Evolutionary conservation across 768 basidiomycete species (phyloP).

Genomic region (Goffeauzyma gilvescens): DNA sequence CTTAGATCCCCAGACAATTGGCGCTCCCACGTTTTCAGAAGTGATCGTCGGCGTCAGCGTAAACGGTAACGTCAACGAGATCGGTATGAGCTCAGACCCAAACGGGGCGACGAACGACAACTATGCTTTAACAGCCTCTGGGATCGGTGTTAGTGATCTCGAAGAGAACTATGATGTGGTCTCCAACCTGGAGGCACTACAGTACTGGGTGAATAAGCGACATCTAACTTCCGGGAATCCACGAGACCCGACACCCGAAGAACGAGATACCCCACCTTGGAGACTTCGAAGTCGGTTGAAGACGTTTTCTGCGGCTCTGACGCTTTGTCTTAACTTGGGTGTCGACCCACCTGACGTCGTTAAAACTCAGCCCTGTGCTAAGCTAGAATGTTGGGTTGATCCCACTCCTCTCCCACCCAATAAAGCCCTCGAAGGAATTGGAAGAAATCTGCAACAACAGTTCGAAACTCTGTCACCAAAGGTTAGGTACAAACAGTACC

Average conservation of each 20-base stretch:
- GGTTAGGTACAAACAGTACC: slow-evolving; percentile 74
- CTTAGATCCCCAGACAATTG: no score
- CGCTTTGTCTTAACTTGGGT: slow-evolving; percentile 88
- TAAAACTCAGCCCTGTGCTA: slow-evolving; percentile 90
- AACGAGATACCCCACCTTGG: slow-evolving; percentile 44
- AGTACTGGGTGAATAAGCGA: slow-evolving; percentile 42
- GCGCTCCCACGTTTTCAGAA: no score
- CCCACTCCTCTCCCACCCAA: slow-evolving; percentile 76
- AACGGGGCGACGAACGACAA: slow-evolving; percentile 9
- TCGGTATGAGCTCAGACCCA: no score
- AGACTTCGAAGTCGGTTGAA: slow-evolving; percentile 72
- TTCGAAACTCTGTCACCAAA: slow-evolving; percentile 90
- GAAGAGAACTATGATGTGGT: no score
- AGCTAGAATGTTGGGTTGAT: slow-evolving; percentile 93
- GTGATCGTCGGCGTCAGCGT: neutral
- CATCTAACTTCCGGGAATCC: slow-evolving; percentile 82
- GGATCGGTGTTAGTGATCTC: no score
- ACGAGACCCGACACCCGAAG: slow-evolving; percentile 40
- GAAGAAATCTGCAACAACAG: slow-evolving; percentile 78
- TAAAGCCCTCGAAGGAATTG: slow-evolving; percentile 85
- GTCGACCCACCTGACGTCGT: slow-evolving; percentile 94
- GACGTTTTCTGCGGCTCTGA: slow-evolving; percentile 62
- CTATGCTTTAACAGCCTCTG: no score
- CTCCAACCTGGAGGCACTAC: no score
- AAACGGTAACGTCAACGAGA: slow-evolving; percentile 4